Percentiles rank a stretch among this genome's conserved stretches.
phyloP scores from a whole-genome alignment of 1,284 basidiomycete genomes.

The Xerocomus cyaneibrunnescens region DNA sequence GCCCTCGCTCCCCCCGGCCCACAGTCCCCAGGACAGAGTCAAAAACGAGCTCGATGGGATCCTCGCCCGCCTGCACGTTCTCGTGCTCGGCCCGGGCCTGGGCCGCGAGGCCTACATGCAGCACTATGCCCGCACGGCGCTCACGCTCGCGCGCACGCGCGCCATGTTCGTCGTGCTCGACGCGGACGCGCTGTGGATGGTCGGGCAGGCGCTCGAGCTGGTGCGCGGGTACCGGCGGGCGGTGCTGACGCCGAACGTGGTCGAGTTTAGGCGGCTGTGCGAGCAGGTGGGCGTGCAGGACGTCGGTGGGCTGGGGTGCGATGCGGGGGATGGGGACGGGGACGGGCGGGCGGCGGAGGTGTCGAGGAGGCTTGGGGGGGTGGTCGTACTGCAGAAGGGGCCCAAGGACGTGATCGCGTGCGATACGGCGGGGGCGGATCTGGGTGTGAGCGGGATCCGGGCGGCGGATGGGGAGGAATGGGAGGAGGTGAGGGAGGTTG shows the following conservation, averaged over 20 bases:
- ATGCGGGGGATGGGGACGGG: constrained; percentile 45
- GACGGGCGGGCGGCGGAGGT: constrained; percentile 59
- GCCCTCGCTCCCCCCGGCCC: neutral
- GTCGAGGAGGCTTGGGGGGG: constrained; percentile 76
- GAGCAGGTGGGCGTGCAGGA: constrained; percentile 74
- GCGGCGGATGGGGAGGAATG: constrained; percentile 39
- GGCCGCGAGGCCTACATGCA: constrained; percentile 93
- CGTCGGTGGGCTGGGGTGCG: constrained; percentile 41
- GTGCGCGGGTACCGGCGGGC: constrained; percentile 81
- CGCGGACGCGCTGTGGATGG: constrained; percentile 84
- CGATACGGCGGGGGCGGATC: constrained; percentile 56
- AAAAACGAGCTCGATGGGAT: constrained; percentile 65
- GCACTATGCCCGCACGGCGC: constrained; percentile 59
- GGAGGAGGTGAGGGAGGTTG: constrained; percentile 52
- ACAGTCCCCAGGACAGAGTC: constrained; percentile 49
- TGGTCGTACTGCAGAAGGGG: constrained; percentile 94
- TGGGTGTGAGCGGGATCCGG: constrained; percentile 41
- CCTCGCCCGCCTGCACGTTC: constrained; percentile 84
- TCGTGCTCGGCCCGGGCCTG: constrained; percentile 92
- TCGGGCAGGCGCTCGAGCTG: constrained; percentile 72
- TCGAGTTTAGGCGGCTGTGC: constrained; percentile 87
- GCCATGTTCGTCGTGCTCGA: constrained; percentile 92
- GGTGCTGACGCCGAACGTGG: constrained; percentile 91
- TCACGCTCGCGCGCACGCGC: constrained; percentile 48
- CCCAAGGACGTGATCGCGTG: constrained; percentile 66